These are phyloP conservation scores for Panellus pusillus DNA, from an alignment of 768 basidiomycete species.

Conservation along the genomic window DNA sequence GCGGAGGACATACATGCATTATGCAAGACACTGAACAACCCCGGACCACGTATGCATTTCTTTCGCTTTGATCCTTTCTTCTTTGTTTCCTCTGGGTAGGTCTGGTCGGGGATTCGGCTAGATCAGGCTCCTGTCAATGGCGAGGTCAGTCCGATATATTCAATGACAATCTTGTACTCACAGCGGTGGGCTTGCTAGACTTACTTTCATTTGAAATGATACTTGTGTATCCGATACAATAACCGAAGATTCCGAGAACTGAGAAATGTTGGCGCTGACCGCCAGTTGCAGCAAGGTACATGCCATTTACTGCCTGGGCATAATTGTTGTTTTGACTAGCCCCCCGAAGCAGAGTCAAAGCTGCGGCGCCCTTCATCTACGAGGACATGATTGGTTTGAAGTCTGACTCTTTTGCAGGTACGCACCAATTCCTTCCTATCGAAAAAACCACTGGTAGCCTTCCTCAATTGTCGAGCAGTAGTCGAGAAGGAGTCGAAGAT, in stretches of 20 bases:
- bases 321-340: conserved; percentile 17
- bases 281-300: conserved; percentile 21
- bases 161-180: no score
- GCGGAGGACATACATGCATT: not conserved
- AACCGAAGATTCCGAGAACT: conserved; percentile 23
- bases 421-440: conserved; percentile 1
- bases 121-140: no score
- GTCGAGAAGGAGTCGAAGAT: conserved; percentile 4
- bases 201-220: conserved; percentile 7
- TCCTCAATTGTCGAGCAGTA: not conserved
- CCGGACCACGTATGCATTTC: not conserved
- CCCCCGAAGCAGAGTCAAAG: not conserved
- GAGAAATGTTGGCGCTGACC: conserved; percentile 26
- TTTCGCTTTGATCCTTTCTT: not conserved
- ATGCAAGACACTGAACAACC: not conserved
- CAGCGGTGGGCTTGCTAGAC: no score
- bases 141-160: no score
- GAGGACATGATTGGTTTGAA: not conserved
- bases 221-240: conserved; percentile 20
- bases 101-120: no score
- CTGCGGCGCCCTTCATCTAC: conserved; percentile 1
- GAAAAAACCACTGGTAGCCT: not conserved
- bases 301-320: conserved; percentile 5
- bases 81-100: not conserved
- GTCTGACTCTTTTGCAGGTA: not conserved